Conservation (phyloP, 1,284 basidiomycete genomes). For the Crucibulum parvulum region DNA sequence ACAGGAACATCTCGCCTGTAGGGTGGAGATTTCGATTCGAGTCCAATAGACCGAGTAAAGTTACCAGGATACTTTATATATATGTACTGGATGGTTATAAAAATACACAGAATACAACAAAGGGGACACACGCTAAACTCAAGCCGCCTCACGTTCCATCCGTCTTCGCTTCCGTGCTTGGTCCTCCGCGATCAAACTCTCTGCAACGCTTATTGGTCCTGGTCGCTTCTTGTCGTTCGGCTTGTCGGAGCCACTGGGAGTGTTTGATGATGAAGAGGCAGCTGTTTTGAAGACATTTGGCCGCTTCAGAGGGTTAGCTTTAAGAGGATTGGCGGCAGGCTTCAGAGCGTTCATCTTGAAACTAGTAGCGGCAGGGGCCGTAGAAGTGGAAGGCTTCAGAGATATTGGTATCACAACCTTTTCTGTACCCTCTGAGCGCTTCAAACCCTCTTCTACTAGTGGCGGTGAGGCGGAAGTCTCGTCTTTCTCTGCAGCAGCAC, state of each 20-base stretch:
- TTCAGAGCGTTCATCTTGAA: slow-evolving; percentile 72
- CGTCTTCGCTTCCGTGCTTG: slow-evolving; percentile 81
- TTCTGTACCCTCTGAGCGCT: slow-evolving; percentile 76
- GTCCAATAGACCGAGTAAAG: too few species aligned
- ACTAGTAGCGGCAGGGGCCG: slow-evolving; percentile 47
- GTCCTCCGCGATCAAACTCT: slow-evolving; percentile 86
- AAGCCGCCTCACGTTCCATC: slow-evolving; percentile 64
- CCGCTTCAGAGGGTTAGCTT: slow-evolving; percentile 68
- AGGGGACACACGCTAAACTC: slow-evolving; percentile 12
- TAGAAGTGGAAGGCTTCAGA: slow-evolving; percentile 53
- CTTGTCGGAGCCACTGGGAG: slow-evolving; percentile 30
- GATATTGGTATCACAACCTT: slow-evolving; percentile 78
- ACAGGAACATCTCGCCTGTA: too few species aligned
- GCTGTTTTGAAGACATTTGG: slow-evolving; percentile 79
- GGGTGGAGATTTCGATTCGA: too few species aligned
- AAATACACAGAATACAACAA: slow-evolving; percentile 17
- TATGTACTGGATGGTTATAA: slow-evolving; percentile 5
- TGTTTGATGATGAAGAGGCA: slow-evolving; percentile 29
- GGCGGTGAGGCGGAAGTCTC: slow-evolving; percentile 43
- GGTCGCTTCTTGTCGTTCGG: slow-evolving; percentile 58
- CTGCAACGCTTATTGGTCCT: slow-evolving; percentile 80
- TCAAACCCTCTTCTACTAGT: slow-evolving; percentile 65
- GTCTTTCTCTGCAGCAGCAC: slow-evolving; percentile 61
- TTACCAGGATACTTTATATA: neutral
- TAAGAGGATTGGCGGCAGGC: slow-evolving; percentile 47